Conservation (phyloP, 345 rosid species). For the Arabis hirsuta region DNA sequence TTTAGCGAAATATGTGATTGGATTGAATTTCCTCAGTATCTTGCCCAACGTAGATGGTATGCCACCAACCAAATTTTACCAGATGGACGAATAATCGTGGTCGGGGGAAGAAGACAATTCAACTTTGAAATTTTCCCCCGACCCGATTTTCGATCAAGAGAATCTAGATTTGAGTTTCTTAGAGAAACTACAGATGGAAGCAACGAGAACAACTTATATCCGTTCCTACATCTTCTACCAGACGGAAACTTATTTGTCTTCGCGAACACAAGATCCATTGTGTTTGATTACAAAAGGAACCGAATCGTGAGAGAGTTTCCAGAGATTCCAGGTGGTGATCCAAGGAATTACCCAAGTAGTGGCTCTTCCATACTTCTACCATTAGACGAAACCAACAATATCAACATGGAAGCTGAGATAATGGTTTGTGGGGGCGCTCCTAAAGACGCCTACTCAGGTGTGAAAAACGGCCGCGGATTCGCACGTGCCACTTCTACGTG, state of each 20-base stretch:
- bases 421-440: constrained; percentile 90
- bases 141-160: neutral
- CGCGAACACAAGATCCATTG: constrained; percentile 71
- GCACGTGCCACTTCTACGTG: constrained; percentile 60
- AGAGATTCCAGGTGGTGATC: constrained; percentile 56
- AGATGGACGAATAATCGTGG: constrained; percentile 67
- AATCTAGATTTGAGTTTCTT: constrained; percentile 50
- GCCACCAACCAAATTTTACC: constrained; percentile 74
- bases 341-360: constrained; percentile 84
- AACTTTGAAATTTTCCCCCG: constrained; percentile 72
- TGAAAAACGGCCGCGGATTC: constrained; percentile 35
- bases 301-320: constrained; percentile 61
- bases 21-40: constrained; percentile 59
- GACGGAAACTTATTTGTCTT: constrained; percentile 85
- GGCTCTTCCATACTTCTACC: constrained; percentile 87
- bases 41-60: constrained; percentile 77
- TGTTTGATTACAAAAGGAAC: constrained; percentile 62
- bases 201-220: constrained; percentile 83
- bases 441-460: constrained; percentile 45
- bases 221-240: constrained; percentile 81
- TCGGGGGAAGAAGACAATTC: constrained; percentile 78
- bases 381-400: constrained; percentile 49
- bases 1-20: constrained; percentile 57
- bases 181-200: constrained; percentile 53
- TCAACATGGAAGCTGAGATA: constrained; percentile 52